A percentile compares a stretch with the other conserved stretches of the same genome.
These are phyloP conservation scores for Kwoniella shandongensis DNA, from an alignment of 768 basidiomycete species.

Conservation along the genomic window DNA sequence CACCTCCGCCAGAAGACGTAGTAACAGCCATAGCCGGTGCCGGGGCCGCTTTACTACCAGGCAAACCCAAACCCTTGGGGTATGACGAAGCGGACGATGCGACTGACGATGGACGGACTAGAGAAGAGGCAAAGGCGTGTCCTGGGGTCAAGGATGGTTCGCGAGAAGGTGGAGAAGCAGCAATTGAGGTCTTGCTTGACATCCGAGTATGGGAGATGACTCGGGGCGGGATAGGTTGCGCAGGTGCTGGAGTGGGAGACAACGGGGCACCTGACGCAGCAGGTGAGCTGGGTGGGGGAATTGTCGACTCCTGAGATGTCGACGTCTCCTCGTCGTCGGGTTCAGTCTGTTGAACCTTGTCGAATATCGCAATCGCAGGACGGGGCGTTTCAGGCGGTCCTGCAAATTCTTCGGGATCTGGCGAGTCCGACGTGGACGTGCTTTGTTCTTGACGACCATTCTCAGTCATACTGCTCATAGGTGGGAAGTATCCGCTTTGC, in stretches of 20 bases:
- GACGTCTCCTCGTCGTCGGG: no score
- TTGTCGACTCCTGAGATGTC: no score
- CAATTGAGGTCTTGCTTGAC: constrained; percentile 3
- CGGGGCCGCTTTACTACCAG: constrained; percentile 10
- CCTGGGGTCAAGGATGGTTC: constrained; percentile 4
- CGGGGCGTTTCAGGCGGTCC: no score
- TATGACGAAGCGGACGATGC: constrained; percentile 30
- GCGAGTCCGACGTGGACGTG: constrained; percentile 1
- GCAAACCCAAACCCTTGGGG: constrained; percentile 15
- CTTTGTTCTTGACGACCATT: constrained; percentile 1
- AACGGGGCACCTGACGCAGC: no score
- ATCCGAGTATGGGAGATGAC: constrained; percentile 5
- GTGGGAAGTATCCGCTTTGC: constrained; percentile 18
- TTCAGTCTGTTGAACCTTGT: no score
- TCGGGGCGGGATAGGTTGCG: not conserved
- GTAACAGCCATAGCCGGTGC: constrained; percentile 41
- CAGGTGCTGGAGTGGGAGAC: not conserved
- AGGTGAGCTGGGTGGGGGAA: no score
- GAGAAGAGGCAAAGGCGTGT: constrained; percentile 18
- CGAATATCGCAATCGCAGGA: no score
- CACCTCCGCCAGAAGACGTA: constrained; percentile 8
- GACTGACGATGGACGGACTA: constrained; percentile 29
- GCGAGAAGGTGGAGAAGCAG: constrained; percentile 6
- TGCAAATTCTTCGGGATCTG: constrained; percentile 1
- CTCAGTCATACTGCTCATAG: constrained; percentile 1